Conservation (phyloP, 345 rosid genomes). For the Salix dunnii region DNA sequence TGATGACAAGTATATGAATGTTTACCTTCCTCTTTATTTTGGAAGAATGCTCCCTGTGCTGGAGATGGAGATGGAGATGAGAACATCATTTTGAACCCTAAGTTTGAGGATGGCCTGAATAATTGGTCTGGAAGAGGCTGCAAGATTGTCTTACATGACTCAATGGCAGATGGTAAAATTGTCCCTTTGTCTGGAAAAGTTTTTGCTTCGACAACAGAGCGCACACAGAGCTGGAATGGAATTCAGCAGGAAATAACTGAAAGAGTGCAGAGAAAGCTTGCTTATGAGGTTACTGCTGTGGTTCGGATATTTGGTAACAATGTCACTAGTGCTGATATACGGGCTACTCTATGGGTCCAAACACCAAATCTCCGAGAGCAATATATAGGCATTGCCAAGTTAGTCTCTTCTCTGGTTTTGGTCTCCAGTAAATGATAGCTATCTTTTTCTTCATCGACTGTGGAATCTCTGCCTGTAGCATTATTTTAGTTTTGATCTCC, state of each 20-base stretch:
- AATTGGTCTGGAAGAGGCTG: constrained; percentile 97
- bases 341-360: constrained; percentile 73
- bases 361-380: constrained; percentile 65
- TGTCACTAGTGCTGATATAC: constrained; percentile 52
- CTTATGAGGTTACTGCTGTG: constrained; percentile 63
- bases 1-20: not conserved
- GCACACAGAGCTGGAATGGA: constrained; percentile 87
- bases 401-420: constrained; percentile 25
- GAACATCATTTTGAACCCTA: constrained; percentile 65
- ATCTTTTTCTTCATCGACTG: not conserved
- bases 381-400: constrained; percentile 77
- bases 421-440: not conserved
- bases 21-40: not conserved
- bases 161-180: constrained; percentile 71
- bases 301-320: constrained; percentile 70
- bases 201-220: constrained; percentile 75
- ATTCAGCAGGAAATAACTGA: constrained; percentile 85
- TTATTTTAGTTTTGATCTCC: not conserved
- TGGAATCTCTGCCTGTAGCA: not conserved
- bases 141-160: constrained; percentile 66
- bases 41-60: constrained; percentile 4
- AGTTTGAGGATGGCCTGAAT: constrained; percentile 69
- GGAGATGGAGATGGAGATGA: constrained; percentile 41
- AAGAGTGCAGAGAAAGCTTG: constrained; percentile 68
- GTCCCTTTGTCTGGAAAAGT: constrained; percentile 62